These are phyloP conservation scores for Fusarium virguliforme DNA, from an alignment of 2,329 filamentous ascomycete species.

Conservation along the genomic window DNA sequence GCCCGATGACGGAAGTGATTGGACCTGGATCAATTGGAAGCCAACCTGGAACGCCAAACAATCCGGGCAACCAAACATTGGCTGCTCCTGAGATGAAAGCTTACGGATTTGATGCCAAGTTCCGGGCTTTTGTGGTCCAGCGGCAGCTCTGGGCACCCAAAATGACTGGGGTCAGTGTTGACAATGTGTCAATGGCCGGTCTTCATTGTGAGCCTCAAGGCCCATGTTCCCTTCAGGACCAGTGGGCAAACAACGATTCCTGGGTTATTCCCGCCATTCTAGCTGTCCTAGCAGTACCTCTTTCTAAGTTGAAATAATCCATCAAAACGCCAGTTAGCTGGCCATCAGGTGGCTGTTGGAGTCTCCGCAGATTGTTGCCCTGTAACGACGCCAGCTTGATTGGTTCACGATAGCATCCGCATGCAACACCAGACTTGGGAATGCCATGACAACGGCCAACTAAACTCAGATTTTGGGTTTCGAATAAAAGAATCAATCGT, in stretches of 20 bases:
- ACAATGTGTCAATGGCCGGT: neutral
- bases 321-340: neutral
- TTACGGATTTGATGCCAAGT: neutral
- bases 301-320: neutral
- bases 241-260: neutral
- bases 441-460: too few relatives aligned
- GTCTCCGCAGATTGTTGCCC: neutral
- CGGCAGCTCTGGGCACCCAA: too few relatives aligned
- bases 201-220: neutral
- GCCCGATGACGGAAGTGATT: constrained; percentile 12
- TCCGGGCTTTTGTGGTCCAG: neutral
- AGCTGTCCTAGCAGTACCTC: neutral
- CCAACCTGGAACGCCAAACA: constrained; percentile 7
- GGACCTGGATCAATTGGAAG: neutral
- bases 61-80: neutral
- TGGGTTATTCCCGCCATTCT: neutral
- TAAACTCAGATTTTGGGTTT: too few relatives aligned
- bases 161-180: neutral
- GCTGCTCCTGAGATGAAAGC: neutral
- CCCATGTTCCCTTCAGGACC: neutral
- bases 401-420: too few relatives aligned
- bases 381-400: too few relatives aligned
- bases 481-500: too few relatives aligned
- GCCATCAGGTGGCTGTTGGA: neutral
- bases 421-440: too few relatives aligned